These are phyloP conservation scores for Helianthus annuus DNA, from an alignment of 129 eudicot species.

Conservation along the genomic window HanXRQr2.0-SUNRISE NC_035445.2:65699121-65699620, in stretches of 20 bases:
- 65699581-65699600: constrained; percentile 1
- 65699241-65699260: constrained; percentile 21
- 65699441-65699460: constrained; percentile 8
- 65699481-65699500: constrained; percentile 61
- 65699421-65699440: neutral
- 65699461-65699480: constrained; percentile 27
- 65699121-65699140: constrained; percentile 8
- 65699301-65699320: constrained; percentile 31
- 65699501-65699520: constrained; percentile 78
- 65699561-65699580: constrained; percentile 21
- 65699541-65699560: neutral
- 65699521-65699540: constrained; percentile 72
- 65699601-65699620: constrained; percentile 3
- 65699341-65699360: constrained; percentile 41
- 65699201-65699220: constrained; percentile 35
- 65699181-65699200: constrained; percentile 19
- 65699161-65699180: constrained; percentile 4
- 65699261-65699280: neutral
- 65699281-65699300: constrained; percentile 21
- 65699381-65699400: constrained; percentile 23
- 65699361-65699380: constrained; percentile 55
- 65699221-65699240: constrained; percentile 44
- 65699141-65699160: neutral
- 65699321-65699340: constrained; percentile 33
- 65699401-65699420: constrained; percentile 15